Evolutionary conservation across 495 filamentous ascomycete species (phyloP).

Genomic region (Aspergillus taichungensis): DNA sequence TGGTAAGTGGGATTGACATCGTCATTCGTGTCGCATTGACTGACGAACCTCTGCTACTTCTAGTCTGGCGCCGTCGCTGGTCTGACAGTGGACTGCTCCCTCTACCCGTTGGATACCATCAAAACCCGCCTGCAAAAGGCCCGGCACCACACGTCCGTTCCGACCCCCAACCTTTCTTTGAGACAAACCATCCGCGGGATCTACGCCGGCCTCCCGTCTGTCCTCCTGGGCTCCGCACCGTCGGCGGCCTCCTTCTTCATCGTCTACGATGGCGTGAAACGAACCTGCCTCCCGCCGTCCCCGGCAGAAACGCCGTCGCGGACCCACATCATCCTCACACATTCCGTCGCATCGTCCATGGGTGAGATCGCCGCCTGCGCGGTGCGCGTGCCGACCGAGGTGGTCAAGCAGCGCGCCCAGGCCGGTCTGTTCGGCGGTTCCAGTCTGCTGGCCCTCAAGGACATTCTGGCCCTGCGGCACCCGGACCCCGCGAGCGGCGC

Average conservation of each 20-base stretch:
- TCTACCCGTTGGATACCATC: conserved; percentile 86
- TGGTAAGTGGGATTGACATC: conserved; percentile 18
- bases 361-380: conserved; percentile 92
- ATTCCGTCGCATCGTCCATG: conserved; percentile 80
- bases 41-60: conserved; percentile 18
- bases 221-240: conserved; percentile 75
- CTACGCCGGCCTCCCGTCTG: conserved; percentile 57
- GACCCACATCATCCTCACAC: conserved; percentile 40
- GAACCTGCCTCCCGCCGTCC: conserved; percentile 31
- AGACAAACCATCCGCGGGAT: conserved; percentile 58
- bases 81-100: conserved; percentile 81
- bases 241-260: conserved; percentile 98
- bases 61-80: conserved; percentile 75
- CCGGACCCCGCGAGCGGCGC: conserved; percentile 21
- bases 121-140: conserved; percentile 90
- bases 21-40: neutral
- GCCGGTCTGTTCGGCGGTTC: conserved; percentile 58
- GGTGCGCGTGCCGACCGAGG: conserved; percentile 89
- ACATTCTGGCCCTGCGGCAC: conserved; percentile 54
- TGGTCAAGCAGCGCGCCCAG: conserved; percentile 93
- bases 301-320: conserved; percentile 20
- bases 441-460: conserved; percentile 47
- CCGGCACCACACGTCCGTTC: conserved; percentile 62
- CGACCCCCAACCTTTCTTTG: conserved; percentile 25
- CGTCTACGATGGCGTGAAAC: conserved; percentile 82